A percentile compares a stretch with the other conserved stretches of the same genome.
Evolutionary conservation across 345 rosid species (phyloP).

Genomic region (Acer campestre): DNA sequence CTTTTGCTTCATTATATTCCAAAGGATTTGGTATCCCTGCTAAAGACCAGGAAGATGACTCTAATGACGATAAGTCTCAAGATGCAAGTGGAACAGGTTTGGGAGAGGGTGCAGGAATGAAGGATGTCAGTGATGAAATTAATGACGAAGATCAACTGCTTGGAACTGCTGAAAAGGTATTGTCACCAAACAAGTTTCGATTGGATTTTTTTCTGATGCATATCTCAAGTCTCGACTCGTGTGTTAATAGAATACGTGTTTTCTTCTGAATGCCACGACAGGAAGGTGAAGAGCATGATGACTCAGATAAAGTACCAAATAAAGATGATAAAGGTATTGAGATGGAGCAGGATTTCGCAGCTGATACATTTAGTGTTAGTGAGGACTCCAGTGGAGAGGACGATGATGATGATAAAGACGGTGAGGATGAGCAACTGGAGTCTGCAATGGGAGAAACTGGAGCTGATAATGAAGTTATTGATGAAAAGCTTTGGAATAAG

Average conservation of each 20-base stretch:
- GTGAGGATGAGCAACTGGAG: constrained; percentile 70
- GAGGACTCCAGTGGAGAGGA: constrained; percentile 74
- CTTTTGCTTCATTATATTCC: constrained; percentile 67
- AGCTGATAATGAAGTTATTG: constrained; percentile 63
- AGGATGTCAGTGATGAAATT: constrained; percentile 90
- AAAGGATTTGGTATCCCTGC: constrained; percentile 74
- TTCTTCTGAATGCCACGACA: constrained; percentile 31
- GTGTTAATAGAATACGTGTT: not conserved
- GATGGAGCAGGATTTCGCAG: constrained; percentile 82
- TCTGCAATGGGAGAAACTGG: constrained; percentile 79
- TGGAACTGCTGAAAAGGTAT: constrained; percentile 71
- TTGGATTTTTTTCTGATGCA: not conserved
- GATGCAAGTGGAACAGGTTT: constrained; percentile 83
- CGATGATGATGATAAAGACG: constrained; percentile 48
- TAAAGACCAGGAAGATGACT: constrained; percentile 64
- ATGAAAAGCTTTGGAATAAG: constrained; percentile 74
- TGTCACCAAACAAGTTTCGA: not conserved
- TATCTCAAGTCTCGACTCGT: not conserved
- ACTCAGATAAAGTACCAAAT: constrained; percentile 49
- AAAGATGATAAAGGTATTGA: constrained; percentile 84
- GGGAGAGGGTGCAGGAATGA: constrained; percentile 86
- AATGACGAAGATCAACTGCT: constrained; percentile 85
- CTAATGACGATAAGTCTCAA: constrained; percentile 43
- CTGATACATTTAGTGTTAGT: constrained; percentile 70
- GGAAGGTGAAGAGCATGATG: constrained; percentile 69